These are phyloP conservation scores for Neurospora cerealis DNA, from an alignment of 495 filamentous ascomycete genomes.

Conservation along the genomic window DNA sequence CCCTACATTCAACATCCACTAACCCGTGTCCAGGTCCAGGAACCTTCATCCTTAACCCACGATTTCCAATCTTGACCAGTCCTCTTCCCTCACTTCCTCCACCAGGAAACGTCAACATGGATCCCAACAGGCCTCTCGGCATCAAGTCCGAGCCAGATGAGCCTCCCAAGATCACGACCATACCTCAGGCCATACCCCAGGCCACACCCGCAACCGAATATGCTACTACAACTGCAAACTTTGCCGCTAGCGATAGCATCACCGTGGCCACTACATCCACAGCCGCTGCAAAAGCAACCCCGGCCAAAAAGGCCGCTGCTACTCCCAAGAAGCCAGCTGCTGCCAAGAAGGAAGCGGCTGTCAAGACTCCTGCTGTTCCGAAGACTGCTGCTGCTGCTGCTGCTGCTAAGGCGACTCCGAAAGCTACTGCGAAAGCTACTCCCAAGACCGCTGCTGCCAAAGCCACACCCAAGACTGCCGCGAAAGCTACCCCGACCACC, in stretches of 20 bases:
- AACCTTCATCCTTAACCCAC: neutral
- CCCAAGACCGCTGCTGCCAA: neutral
- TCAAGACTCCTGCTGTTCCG: neutral
- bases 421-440: neutral
- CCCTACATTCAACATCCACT: neutral
- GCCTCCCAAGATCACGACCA: neutral
- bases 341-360: neutral
- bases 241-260: neutral
- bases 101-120: neutral
- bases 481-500: neutral
- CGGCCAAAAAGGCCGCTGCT: neutral
- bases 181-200: neutral
- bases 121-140: neutral
- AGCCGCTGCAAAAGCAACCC: neutral
- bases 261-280: neutral
- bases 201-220: neutral
- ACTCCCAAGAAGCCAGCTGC: neutral
- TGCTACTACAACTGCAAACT: neutral
- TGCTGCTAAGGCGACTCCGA: neutral
- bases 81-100: neutral
- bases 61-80: neutral
- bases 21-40: neutral
- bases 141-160: neutral
- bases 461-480: neutral
- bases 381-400: neutral